phyloP scores from a whole-genome alignment of 176 grass and related monocot species.

The Stipa capillata region DNA sequence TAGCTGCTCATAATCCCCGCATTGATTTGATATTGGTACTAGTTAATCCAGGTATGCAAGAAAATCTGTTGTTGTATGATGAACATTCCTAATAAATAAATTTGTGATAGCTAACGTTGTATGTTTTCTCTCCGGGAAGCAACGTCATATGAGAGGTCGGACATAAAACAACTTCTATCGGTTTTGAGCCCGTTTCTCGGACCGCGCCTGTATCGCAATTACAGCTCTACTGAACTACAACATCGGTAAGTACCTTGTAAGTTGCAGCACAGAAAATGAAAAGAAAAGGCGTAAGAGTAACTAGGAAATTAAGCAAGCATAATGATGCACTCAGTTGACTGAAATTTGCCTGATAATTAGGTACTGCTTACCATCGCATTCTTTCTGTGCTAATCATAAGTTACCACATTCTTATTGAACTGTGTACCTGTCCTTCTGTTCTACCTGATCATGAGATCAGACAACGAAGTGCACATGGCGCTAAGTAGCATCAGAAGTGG shows the following conservation, averaged over 20 bases:
- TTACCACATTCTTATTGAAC: background rate
- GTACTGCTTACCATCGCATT: background rate
- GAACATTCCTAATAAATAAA: background rate
- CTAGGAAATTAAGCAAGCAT: background rate
- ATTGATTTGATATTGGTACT: slow-evolving; percentile 64
- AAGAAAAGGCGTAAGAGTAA: background rate
- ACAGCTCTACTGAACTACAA: slow-evolving; percentile 49
- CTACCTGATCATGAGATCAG: slow-evolving; percentile 26
- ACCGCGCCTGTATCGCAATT: slow-evolving; percentile 29
- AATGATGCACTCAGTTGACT: background rate
- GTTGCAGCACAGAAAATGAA: background rate
- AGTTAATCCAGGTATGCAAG: slow-evolving; percentile 50
- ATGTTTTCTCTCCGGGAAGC: slow-evolving; percentile 18
- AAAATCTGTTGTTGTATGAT: background rate
- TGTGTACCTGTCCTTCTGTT: background rate
- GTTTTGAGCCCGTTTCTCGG: slow-evolving; percentile 33
- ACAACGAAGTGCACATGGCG: slow-evolving; percentile 45
- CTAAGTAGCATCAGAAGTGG: slow-evolving; percentile 29
- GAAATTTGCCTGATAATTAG: background rate
- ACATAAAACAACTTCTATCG: slow-evolving; percentile 36
- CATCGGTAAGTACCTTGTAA: slow-evolving; percentile 32
- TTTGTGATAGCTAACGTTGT: background rate
- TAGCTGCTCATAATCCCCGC: slow-evolving; percentile 54
- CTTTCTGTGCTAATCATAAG: background rate
- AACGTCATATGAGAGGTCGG: slow-evolving; percentile 56